Percentiles rank a stretch among this genome's conserved stretches.
phyloP scores from a whole-genome alignment of 2,329 filamentous ascomycete species.

The Septoria petroselini region DNA sequence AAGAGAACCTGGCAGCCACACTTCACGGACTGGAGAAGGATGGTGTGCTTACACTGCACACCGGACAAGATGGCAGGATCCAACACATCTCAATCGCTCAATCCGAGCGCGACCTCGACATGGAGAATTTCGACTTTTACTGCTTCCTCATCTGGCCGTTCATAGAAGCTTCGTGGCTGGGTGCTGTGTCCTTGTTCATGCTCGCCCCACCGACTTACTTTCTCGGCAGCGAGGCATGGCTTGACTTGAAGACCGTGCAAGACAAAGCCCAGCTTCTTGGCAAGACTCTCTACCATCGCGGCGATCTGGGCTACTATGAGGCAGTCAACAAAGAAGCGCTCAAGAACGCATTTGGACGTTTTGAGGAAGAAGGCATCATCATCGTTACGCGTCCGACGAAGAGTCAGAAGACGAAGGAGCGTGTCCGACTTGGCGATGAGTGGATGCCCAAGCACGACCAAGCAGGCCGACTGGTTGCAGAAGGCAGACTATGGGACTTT shows the following conservation, averaged over 20 bases:
- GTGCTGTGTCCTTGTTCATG: constrained; percentile 81
- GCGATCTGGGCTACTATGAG: constrained; percentile 94
- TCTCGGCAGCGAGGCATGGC: constrained; percentile 61
- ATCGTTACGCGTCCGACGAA: constrained; percentile 59
- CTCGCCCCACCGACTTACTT: constrained; percentile 64
- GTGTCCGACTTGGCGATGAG: constrained; percentile 60
- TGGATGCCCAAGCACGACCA: constrained; percentile 62
- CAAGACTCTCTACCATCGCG: constrained; percentile 96
- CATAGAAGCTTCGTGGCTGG: constrained; percentile 90
- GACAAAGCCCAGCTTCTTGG: constrained; percentile 74
- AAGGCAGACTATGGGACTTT: constrained; percentile 85
- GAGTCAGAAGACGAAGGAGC: constrained; percentile 55
- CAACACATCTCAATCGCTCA: constrained; percentile 70
- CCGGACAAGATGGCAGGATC: constrained; percentile 53
- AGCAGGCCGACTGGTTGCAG: constrained; percentile 60
- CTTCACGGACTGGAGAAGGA: constrained; percentile 74
- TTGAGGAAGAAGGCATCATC: constrained; percentile 87
- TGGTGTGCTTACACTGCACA: constrained; percentile 67
- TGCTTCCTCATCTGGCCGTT: constrained; percentile 99
- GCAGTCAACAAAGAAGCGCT: constrained; percentile 97
- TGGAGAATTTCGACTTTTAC: constrained; percentile 98
- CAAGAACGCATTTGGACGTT: constrained; percentile 85
- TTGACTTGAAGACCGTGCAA: constrained; percentile 53
- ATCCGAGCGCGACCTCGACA: constrained; percentile 69
- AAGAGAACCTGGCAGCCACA: constrained; percentile 75